Evolutionary conservation across 2,329 filamentous ascomycete genomes (phyloP), one percentile per base, ranked within the genome.

Genomic region (Curvularia eragrostidis): DNA sequence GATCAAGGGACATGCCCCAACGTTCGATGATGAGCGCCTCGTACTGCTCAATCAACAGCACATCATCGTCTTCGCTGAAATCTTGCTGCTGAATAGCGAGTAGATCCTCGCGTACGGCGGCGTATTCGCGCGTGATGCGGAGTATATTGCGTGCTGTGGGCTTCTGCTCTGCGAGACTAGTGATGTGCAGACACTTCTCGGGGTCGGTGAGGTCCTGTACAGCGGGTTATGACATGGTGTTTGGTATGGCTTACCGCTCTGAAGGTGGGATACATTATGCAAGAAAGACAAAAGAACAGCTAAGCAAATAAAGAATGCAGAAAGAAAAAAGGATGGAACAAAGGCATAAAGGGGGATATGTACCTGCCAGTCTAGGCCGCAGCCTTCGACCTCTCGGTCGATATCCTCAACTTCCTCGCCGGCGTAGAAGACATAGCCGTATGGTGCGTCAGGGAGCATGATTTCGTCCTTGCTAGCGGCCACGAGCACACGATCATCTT

Each of bases 361-460:
- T 38, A 56, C 57, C 9, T 54, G 54, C 62, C 62, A 64, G 1
- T 42, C 24, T 1, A 54, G 50, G 0, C 48, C 53, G 9, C 44
- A 59, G 1, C 53, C 48, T 0, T 63, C 61, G 1, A 28, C 24
- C 19, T 60, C 52, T 0, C 39, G 32, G 15, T 58, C 55, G 0
- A 61, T 48, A n/a, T 63, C 60, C 1, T 56, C 54, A 2, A 50
- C 53, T 9, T 65, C 62, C 8, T 63, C 52, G 1, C 62, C 62
- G 4, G 48, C 43, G 28, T 65, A 65, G 4, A 63, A 6, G 0
- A 49, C 42, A n/a, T 52, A 61, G 3, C 50, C 57, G 1, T 42
- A 24, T 1, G 44, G 50, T 6, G 62, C 52, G 19, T 65, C 60
- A 0, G 62, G 60, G 2, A 63, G 19, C 53, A 65, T 63, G 2